Evolutionary conservation across 495 filamentous ascomycete species (phyloP).

Genomic region (Trichoderma parareesei): DNA sequence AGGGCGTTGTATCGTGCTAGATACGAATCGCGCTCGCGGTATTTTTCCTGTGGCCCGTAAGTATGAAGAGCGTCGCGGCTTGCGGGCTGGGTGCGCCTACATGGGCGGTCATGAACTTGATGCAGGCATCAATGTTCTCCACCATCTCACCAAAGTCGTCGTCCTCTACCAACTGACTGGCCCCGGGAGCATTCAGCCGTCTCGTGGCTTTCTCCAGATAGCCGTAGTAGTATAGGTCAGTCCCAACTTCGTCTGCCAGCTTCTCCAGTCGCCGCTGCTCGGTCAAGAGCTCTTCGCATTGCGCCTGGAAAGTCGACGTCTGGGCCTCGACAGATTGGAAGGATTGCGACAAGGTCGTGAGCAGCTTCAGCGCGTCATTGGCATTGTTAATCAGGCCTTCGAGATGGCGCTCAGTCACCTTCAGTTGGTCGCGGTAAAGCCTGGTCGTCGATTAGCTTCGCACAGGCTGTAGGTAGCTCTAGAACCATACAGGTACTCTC

Average conservation of each 20-base stretch:
- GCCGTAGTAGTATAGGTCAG: conserved; percentile 82
- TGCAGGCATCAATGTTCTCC: conserved; percentile 72
- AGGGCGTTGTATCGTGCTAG: conserved; percentile 86
- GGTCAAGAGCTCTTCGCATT: conserved; percentile 75
- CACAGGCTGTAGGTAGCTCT: background rate
- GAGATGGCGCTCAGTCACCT: conserved; percentile 69
- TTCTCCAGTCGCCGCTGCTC: conserved; percentile 69
- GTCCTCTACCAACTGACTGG: conserved; percentile 70
- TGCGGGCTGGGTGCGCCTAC: conserved; percentile 35
- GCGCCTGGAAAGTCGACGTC: conserved; percentile 81
- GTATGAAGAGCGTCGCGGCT: conserved; percentile 17
- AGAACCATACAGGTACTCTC: conserved; percentile 66
- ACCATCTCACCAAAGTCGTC: conserved; percentile 81
- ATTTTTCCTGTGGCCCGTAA: conserved; percentile 51
- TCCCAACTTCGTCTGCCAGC: conserved; percentile 74
- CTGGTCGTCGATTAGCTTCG: conserved; percentile 29
- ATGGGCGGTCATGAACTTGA: conserved; percentile 81
- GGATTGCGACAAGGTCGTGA: conserved; percentile 68
- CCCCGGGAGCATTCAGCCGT: conserved; percentile 84
- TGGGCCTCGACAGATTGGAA: conserved; percentile 83
- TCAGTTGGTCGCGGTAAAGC: conserved; percentile 70
- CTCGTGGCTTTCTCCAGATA: conserved; percentile 87
- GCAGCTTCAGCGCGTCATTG: conserved; percentile 58
- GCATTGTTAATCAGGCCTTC: conserved; percentile 72
- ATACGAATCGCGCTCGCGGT: conserved; percentile 81